These are phyloP conservation scores for Delonix regia DNA, from an alignment of 306 rosid genomes.

Conservation along the genomic window DNA sequence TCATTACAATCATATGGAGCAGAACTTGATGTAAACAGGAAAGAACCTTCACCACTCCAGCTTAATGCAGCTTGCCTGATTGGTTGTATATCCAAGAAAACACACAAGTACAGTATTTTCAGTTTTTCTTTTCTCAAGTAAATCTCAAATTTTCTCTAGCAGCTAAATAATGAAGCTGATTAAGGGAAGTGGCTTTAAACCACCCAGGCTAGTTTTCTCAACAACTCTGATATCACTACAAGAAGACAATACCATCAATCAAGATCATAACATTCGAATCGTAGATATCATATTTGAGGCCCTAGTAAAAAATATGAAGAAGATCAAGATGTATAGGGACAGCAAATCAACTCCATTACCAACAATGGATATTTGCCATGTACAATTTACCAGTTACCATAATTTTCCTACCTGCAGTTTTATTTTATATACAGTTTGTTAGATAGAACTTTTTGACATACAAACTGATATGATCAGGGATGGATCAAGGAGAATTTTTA, in stretches of 20 bases:
- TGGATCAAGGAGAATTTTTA: no score
- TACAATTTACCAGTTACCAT: slow-evolving; percentile 11
- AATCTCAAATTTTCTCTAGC: slow-evolving; percentile 15
- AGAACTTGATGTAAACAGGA: slow-evolving; percentile 90
- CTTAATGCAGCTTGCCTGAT: slow-evolving; percentile 66
- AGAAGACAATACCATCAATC: not conserved
- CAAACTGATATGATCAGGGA: not conserved
- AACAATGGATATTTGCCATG: not conserved
- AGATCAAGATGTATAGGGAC: slow-evolving; percentile 4
- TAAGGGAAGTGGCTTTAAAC: not conserved
- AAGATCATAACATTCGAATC: slow-evolving; percentile 3
- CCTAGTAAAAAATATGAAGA: slow-evolving; percentile 25
- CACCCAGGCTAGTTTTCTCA: not conserved
- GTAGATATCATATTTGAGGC: slow-evolving; percentile 2
- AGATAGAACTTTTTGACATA: not conserved
- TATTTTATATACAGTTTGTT: not conserved
- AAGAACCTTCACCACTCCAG: slow-evolving; percentile 92
- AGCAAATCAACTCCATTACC: slow-evolving; percentile 3
- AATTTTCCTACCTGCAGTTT: not conserved
- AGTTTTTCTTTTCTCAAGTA: slow-evolving; percentile 1
- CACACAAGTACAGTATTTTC: not conserved
- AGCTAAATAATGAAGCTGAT: not conserved
- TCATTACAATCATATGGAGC: slow-evolving; percentile 87
- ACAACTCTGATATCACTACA: not conserved
- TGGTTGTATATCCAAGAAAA: slow-evolving; percentile 35